A percentile compares a stretch with the other conserved stretches of the same genome.
Conservation (phyloP, 2,329 filamentous ascomycete species). For the Spiromastix sp. region DNA sequence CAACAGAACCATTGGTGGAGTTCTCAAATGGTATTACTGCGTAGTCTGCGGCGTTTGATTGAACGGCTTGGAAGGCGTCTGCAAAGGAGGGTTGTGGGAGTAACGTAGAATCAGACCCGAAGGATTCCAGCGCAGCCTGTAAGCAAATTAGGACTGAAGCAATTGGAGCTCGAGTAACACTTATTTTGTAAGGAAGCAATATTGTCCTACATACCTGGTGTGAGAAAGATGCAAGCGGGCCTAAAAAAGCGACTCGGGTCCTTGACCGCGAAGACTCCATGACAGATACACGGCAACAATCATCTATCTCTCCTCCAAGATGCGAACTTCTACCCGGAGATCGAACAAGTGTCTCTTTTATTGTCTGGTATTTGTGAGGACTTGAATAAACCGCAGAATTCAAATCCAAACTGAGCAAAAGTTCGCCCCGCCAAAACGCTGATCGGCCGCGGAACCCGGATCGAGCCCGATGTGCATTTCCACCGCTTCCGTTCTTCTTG, state of each 20-base stretch:
- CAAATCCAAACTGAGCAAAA: too few species aligned
- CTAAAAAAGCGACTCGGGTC: conserved; percentile 45
- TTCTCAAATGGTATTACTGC: conserved; percentile 95
- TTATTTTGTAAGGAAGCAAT: conserved; percentile 5
- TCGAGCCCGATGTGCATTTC: too few species aligned
- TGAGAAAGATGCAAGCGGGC: conserved; percentile 56
- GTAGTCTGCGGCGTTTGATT: conserved; percentile 51
- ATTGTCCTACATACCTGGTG: conserved; percentile 47
- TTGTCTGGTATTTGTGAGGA: too few species aligned
- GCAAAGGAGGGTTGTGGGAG: conserved; percentile 28
- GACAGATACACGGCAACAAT: too few species aligned
- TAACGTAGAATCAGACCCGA: conserved; percentile 27
- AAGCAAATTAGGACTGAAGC: conserved; percentile 14
- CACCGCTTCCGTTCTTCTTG: too few species aligned
- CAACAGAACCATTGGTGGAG: conserved; percentile 85
- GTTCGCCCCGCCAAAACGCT: too few species aligned
- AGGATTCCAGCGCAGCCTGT: conserved; percentile 45
- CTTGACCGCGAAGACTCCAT: conserved; percentile 5
- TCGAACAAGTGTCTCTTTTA: too few species aligned
- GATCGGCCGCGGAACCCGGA: too few species aligned
- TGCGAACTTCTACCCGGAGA: too few species aligned
- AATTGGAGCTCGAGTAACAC: conserved; percentile 8
- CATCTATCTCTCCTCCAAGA: too few species aligned
- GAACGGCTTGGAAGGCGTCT: conserved; percentile 72
- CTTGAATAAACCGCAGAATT: too few species aligned